Conservation (phyloP, 129 eudicot genomes). For the Tagetes patula region DNA sequence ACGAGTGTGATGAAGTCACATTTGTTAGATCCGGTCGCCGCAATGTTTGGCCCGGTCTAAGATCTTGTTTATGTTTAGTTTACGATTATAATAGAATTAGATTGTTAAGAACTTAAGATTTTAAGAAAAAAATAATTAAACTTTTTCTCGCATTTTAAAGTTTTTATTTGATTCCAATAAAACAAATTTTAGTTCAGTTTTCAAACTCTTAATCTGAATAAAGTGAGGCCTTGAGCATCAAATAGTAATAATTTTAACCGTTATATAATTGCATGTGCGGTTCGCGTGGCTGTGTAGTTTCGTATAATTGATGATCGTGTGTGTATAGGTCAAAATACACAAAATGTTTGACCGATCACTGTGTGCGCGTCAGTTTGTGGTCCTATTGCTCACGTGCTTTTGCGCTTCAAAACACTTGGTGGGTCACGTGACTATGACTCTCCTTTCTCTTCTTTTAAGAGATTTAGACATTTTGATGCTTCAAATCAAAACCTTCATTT, state of each 20-base stretch:
- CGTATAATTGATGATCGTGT: not conserved
- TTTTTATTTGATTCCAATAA: too few relatives aligned
- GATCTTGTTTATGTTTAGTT: too few relatives aligned
- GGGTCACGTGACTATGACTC: slow-evolving; percentile 35
- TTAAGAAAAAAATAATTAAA: too few relatives aligned
- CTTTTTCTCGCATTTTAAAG: too few relatives aligned
- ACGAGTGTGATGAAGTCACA: too few relatives aligned
- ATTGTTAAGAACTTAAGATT: too few relatives aligned
- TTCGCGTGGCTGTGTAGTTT: not conserved
- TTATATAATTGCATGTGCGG: not conserved
- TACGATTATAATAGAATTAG: too few relatives aligned
- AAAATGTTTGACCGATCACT: slow-evolving; percentile 31
- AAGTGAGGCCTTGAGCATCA: not conserved
- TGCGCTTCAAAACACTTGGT: slow-evolving; percentile 17
- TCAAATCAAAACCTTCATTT: not conserved
- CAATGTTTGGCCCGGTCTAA: too few relatives aligned
- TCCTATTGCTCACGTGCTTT: slow-evolving; percentile 35
- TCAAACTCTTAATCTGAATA: too few relatives aligned
- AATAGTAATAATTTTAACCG: not conserved
- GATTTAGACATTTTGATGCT: slow-evolving; percentile 6
- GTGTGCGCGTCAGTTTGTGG: slow-evolving; percentile 33
- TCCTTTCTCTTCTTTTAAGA: slow-evolving; percentile 29
- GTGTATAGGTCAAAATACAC: slow-evolving; percentile 19
- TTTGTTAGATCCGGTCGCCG: too few relatives aligned
- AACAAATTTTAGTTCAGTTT: too few relatives aligned